Percentiles rank a stretch among this genome's conserved stretches.
phyloP scores from a whole-genome alignment of 352 stramenopile genomes.

The Globisporangium lucens region DNA sequence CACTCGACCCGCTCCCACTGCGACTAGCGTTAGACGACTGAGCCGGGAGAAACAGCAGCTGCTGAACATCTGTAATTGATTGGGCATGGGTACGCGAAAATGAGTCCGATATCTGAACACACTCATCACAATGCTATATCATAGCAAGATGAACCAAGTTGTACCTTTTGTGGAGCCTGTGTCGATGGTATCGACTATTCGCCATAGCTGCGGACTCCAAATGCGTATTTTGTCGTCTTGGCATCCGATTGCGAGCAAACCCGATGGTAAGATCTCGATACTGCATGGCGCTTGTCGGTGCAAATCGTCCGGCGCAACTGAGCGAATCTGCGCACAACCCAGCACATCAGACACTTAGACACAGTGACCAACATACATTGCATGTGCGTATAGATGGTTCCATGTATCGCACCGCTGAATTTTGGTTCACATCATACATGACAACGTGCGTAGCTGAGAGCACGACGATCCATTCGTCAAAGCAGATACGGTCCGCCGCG shows the following conservation, averaged over 20 bases:
- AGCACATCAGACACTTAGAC: background rate
- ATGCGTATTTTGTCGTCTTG: slow-evolving; percentile 74
- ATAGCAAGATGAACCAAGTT: background rate
- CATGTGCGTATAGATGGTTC: background rate
- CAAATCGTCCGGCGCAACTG: slow-evolving; percentile 48
- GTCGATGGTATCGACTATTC: slow-evolving; percentile 61
- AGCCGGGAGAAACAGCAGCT: slow-evolving; percentile 56
- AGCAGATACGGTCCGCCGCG: slow-evolving; percentile 42
- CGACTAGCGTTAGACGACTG: slow-evolving; percentile 31
- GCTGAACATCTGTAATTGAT: slow-evolving; percentile 51
- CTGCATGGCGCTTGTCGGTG: slow-evolving; percentile 57
- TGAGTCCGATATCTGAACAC: background rate
- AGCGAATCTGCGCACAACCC: slow-evolving; percentile 26
- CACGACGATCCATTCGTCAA: slow-evolving; percentile 74
- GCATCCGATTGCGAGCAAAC: slow-evolving; percentile 68
- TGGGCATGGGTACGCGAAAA: background rate
- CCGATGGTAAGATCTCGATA: slow-evolving; percentile 55
- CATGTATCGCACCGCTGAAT: slow-evolving; percentile 29
- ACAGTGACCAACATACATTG: background rate
- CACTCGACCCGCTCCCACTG: slow-evolving; percentile 28
- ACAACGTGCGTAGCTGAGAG: slow-evolving; percentile 55
- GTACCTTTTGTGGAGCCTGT: slow-evolving; percentile 48
- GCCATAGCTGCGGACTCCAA: slow-evolving; percentile 58
- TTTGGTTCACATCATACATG: slow-evolving; percentile 74
- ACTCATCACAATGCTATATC: background rate